Evolutionary conservation across 1,139 yeast species (phyloP).

Genomic region (Geotrichum bryndzae): DNA sequence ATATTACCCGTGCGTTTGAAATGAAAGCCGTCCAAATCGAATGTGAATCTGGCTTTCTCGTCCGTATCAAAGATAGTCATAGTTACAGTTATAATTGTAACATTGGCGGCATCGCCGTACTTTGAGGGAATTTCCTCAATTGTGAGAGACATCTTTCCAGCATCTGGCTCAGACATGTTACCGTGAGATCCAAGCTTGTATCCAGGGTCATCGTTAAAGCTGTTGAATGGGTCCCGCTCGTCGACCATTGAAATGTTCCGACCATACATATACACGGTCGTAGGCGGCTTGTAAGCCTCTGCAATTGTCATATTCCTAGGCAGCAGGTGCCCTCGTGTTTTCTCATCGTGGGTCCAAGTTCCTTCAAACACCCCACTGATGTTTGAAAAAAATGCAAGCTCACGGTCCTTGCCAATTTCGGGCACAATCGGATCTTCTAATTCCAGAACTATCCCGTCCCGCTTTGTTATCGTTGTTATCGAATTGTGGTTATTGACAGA

Average conservation of each 20-base stretch:
- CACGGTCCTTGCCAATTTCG: background rate
- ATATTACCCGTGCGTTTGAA: constrained; percentile 66
- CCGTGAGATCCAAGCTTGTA: background rate
- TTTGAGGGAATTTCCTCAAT: constrained; percentile 19
- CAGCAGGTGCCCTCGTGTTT: constrained; percentile 11
- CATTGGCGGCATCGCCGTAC: constrained; percentile 19
- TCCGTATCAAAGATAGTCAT: constrained; percentile 22
- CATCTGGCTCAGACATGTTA: constrained; percentile 22
- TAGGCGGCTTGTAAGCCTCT: constrained; percentile 3
- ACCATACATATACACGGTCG: background rate
- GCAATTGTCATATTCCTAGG: constrained; percentile 13
- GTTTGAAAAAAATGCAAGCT: constrained; percentile 21
- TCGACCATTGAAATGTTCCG: background rate
- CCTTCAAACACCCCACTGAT: constrained; percentile 26
- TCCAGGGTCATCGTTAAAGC: background rate
- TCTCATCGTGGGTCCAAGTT: constrained; percentile 20
- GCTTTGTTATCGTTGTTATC: constrained; percentile 12
- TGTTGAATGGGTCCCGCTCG: background rate
- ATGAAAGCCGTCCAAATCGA: constrained; percentile 61
- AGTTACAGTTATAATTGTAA: constrained; percentile 24
- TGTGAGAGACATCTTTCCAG: constrained; percentile 19
- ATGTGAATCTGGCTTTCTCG: constrained; percentile 21
- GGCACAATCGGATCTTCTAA: background rate
- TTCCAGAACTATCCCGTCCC: background rate
- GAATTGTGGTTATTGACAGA: background rate